Base-by-base conservation (phyloP, 495 filamentous ascomycete genomes). In the Letharia lupina region DNA sequence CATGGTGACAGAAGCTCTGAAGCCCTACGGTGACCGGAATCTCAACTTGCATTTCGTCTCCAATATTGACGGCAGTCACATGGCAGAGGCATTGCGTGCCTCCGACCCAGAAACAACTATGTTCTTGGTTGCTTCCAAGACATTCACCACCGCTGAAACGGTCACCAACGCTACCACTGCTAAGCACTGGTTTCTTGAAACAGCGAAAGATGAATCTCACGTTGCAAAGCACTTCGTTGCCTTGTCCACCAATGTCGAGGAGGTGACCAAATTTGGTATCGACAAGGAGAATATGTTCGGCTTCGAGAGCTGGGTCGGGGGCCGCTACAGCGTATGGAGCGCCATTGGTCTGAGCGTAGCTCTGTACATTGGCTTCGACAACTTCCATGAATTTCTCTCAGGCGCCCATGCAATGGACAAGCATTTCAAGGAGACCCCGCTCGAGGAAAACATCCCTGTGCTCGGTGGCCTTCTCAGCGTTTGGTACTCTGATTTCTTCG, bases 201-300 rank as follows among this genome's bases (percentile, higher is more conserved):
- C 83, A 18, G 91, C 85, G 60, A 90, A 91, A 73, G 89, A 95
- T 41, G 75, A 84, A 48, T 70, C 78, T 15, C 80, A 85, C 70
- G 94, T 98, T 70, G 91, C 94, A 67, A 98, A 98, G 85, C 94
- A 98, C 82, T 98, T 98, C 70, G 94, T 97, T 47, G 95, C 95
- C 58, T 87, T 98, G 61, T 98, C 95, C 42, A 98, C 95, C 73
- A 98, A 98, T 79, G 89, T 92, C 77, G 76, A 80, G 47, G 92
- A 97, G 82, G 94, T 98, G 69, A 91, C 88, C 75, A 97, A 98
- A 81, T 98, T 98, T 71, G 94, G 94, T 67, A 98, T 98, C 77
- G 91, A 96, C 78, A 87, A 85, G 73, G 89, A 89, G 81, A 98
- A 98, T 83, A 98, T 98, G 95, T 98, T 98, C 70, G 91, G 91